Base-by-base conservation (phyloP, 2,329 filamentous ascomycete genomes). In the Aspergillus quadricinctus region DNA sequence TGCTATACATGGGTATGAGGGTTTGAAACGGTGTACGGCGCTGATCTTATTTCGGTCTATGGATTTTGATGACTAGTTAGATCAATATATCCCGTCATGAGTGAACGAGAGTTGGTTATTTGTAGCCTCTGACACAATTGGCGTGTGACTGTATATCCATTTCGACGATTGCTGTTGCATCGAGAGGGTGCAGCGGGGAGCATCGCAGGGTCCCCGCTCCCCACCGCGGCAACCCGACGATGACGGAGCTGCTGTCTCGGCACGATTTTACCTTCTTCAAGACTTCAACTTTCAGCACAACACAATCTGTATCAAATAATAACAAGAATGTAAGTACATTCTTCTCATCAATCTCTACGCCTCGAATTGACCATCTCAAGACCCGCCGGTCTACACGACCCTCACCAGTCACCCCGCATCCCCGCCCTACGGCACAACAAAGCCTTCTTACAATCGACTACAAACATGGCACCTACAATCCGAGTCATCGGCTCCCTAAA, bases 401-500 rank as follows among this genome's bases (percentile, higher is more conserved):
- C 31, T 2, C 23, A 23, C 23, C 25, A 7, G 4, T 37, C 31
- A 17, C 31, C 31, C 31, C 31, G 31, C 31, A 37, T 14, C 6
- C 6, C 14, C 31, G 14, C 14, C 31, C 14, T 35, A 17, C 31
- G 14, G 6, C 5, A 37, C 6, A 35, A 35, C 31, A 35, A 5
- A 17, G 4, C 6, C 7, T 17, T 14, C 31, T 17, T 35, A 17
- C 5, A 35, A 35, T 17, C 31, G 31, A 35, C 40, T 31, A 48
- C 23, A 29, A 37, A 27, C 43, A 78, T 78, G 75, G 62, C 72
- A 21, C 73, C 79, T 27, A 69, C 77, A 50, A 94, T 97, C 72
- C 88, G 88, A 61, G 84, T 97, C 60, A 86, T 97, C 64, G 93
- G 93, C 66, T 97, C 93, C 35, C 86, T 99, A 59, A 97, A 97